Percentiles rank a stretch among this genome's conserved stretches.
phyloP scores from a whole-genome alignment of 805 yeast species.

The Candida xyloterini region DNA sequence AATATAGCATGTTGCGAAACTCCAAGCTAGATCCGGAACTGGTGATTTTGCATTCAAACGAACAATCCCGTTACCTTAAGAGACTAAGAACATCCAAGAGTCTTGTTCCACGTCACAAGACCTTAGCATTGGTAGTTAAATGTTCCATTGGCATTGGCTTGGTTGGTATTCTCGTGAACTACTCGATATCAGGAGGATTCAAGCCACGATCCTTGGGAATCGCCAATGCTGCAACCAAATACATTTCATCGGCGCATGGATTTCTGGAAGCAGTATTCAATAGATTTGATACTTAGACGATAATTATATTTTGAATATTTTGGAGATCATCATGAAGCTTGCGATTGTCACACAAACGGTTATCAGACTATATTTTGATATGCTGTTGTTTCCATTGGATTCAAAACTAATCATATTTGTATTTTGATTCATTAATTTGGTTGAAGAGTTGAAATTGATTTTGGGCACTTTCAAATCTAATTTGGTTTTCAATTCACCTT shows the following conservation, averaged over 20 bases:
- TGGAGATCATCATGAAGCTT: constrained; percentile 3
- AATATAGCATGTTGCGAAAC: constrained; percentile 24
- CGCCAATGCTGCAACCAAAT: background rate
- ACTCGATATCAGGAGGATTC: constrained; percentile 10
- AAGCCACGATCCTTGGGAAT: constrained; percentile 13
- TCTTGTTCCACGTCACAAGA: constrained; percentile 12
- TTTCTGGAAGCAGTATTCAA: constrained; percentile 15
- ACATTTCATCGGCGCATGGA: constrained; percentile 5
- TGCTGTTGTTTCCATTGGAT: background rate
- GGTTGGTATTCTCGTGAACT: constrained; percentile 16
- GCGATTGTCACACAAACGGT: background rate
- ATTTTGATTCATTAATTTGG: constrained; percentile 6
- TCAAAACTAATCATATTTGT: constrained; percentile 6
- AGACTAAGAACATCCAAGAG: constrained; percentile 2
- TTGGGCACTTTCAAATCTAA: background rate
- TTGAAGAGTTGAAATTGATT: background rate
- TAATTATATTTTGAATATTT: constrained; percentile 7
- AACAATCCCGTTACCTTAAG: constrained; percentile 4
- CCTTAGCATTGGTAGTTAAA: constrained; percentile 18
- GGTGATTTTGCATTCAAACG: constrained; percentile 15
- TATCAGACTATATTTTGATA: background rate
- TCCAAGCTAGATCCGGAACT: constrained; percentile 8
- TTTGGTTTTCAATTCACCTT: constrained; percentile 19
- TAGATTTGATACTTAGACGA: constrained; percentile 9
- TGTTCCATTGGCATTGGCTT: constrained; percentile 22